Evolutionary conservation across 208 protist species (phyloP), one percentile per base, ranked within the genome.

Genomic region (Trypanosomatidae sp.): DNA sequence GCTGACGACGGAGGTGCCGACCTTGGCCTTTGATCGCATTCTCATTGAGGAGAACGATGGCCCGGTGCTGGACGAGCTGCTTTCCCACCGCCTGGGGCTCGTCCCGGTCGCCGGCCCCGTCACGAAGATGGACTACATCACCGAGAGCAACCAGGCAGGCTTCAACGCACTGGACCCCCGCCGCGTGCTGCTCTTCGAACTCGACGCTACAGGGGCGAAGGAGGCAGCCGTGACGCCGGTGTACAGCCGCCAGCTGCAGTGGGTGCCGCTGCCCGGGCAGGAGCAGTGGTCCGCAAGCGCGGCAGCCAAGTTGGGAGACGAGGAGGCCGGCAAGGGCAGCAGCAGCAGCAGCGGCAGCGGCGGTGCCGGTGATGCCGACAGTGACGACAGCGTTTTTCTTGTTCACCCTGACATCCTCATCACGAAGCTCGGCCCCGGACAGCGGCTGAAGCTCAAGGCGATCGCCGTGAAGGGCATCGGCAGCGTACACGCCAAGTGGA

Each of bases 331-430:
- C 44, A n/a, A n/a, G n/a, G n/a, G n/a, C n/a, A n/a, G n/a, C n/a
- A n/a, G n/a, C n/a, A n/a, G n/a, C n/a, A n/a, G n/a, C n/a, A n/a
- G n/a, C n/a, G n/a, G n/a, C n/a, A n/a, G n/a, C n/a, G n/a, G n/a
- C n/a, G n/a, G n/a, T n/a, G n/a, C n/a, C n/a, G n/a, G n/a, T n/a
- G n/a, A n/a, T n/a, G n/a, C n/a, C n/a, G n/a, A n/a, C n/a, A n/a
- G n/a, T n/a, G 88, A 95, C 46, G 86, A 94, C 59, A n/a, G n/a
- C n/a, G 89, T 98, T 7, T 96, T 94, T 75, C 89, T 98, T 28
- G 98, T 99, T 22, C 90, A 99, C 78, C 89, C 96, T 10, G 98
- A 99, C 71, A 99, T 99, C 56, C 79, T 99, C 22, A 89, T 99
- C 28, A 95, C 96, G 19, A 99, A 99, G 77, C 77, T 99, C 47